Conservation (phyloP, 83 land plant species). For the Picea abies region DNA sequence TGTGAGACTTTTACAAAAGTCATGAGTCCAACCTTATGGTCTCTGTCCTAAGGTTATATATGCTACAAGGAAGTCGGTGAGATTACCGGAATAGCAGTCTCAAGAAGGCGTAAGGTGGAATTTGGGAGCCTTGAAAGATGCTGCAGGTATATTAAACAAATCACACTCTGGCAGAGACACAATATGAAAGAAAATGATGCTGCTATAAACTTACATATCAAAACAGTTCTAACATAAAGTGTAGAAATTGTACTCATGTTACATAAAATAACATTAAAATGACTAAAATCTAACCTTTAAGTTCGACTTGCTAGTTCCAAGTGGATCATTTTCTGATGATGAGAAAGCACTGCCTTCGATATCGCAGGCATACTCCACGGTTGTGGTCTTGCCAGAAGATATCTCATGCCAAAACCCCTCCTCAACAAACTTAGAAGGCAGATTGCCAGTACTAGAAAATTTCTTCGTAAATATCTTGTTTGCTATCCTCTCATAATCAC, state of each 20-base stretch:
- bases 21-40: neutral
- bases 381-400: slow-evolving; percentile 25
- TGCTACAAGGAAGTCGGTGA: neutral
- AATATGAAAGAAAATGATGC: neutral
- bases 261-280: neutral
- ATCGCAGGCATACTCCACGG: too few species aligned
- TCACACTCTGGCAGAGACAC: slow-evolving; percentile 3
- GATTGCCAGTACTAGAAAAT: slow-evolving; percentile 23
- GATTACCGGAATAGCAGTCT: slow-evolving; percentile 77
- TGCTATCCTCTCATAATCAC: slow-evolving; percentile 94
- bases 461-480: slow-evolving; percentile 83
- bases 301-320: too few species aligned
- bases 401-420: slow-evolving; percentile 55
- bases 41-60: neutral
- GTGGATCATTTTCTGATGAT: too few species aligned
- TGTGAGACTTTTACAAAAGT: neutral
- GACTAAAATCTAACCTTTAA: slow-evolving; percentile 47
- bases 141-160: slow-evolving; percentile 33
- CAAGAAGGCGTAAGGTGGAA: slow-evolving; percentile 75
- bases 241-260: neutral
- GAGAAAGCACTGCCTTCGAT: too few species aligned
- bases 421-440: too few species aligned
- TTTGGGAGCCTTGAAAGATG: slow-evolving; percentile 66
- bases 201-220: neutral
- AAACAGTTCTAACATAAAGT: neutral